Conservation (phyloP, 257 asterid species). For the Solanum sitiens region DNA sequence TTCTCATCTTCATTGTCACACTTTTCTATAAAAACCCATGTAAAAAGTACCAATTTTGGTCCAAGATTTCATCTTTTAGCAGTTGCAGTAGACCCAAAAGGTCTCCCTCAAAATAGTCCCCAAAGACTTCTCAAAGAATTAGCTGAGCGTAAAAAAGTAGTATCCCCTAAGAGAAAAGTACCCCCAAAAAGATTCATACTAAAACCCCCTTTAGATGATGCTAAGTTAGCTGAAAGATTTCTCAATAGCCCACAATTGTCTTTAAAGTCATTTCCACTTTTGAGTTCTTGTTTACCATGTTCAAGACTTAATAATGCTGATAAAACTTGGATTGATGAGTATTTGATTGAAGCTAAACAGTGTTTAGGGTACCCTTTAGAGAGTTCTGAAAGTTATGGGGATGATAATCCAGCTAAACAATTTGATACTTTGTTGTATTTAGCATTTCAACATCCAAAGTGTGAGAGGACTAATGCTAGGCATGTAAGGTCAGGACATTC, state of each 20-base stretch:
- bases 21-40: slow-evolving; percentile 47
- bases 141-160: slow-evolving; percentile 58
- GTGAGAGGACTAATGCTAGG: slow-evolving; percentile 82
- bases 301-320: slow-evolving; percentile 71
- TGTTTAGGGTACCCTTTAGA: slow-evolving; percentile 89
- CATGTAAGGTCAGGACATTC: slow-evolving; percentile 88
- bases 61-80: slow-evolving; percentile 30
- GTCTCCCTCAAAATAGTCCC: slow-evolving; percentile 89
- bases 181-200: slow-evolving; percentile 81
- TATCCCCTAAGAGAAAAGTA: slow-evolving; percentile 56
- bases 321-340: slow-evolving; percentile 85
- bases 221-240: slow-evolving; percentile 63
- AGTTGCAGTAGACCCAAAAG: slow-evolving; percentile 68
- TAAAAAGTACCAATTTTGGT: slow-evolving; percentile 22
- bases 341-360: slow-evolving; percentile 79
- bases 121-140: slow-evolving; percentile 84
- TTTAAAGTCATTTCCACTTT: slow-evolving; percentile 64
- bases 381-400: slow-evolving; percentile 64
- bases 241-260: slow-evolving; percentile 92
- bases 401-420: slow-evolving; percentile 89
- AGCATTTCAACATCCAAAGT: slow-evolving; percentile 88
- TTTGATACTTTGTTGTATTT: slow-evolving; percentile 77
- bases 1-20: slow-evolving; percentile 62
- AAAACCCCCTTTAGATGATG: slow-evolving; percentile 82
- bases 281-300: slow-evolving; percentile 91